Evolutionary conservation across 1,284 basidiomycete genomes (phyloP), one percentile per base, ranked within the genome.

Genomic region (Dichomitus squalens): DNA sequence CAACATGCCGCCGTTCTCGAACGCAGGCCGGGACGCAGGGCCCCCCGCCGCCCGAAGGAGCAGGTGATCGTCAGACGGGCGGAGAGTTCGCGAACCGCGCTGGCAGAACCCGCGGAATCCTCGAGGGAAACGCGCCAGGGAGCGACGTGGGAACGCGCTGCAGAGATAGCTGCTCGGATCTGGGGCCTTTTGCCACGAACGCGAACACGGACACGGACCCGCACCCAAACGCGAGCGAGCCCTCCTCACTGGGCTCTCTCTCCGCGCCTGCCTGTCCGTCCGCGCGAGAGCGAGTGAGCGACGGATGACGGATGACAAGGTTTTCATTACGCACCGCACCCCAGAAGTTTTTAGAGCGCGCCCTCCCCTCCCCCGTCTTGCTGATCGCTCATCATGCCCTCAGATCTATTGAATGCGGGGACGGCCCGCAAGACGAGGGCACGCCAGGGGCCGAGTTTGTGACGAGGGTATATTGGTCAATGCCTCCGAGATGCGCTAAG

Each of bases 281-380:
- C n/a, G 41, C 8, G 41, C 41, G 41, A 25, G 25, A 25, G 41
- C 41, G 41, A 43, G 41, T 27, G 41, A 16, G 38, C 12, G 38
- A 40, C 38, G 20, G 20, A n/a, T 21, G 46, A 33, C 31, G 43
- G 50, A 54, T 57, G 58, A 60, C 61, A 63, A 63, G 61, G 61
- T 63, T 63, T 60, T 58, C 61, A 60, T 63, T 58, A 63, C 58
- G 31, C 55, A 57, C 49, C 57, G 57, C 38, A 63, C 61, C 61
- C 61, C 58, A 60, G 54, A 63, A 60, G 53, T 63, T 63, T 63
- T 60, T n/a, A 54, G 51, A 31, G 38, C 54, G 56, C 53, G 43
- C 53, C 47, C 43, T 36, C 23, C 25, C 35, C 31, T 34, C n/a
- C n/a, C n/a, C n/a, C n/a, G n/a, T 36, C 21, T n/a, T 21, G 49